Evolutionary conservation across 2,329 filamentous ascomycete species (phyloP).

Genomic region (Aspergillus chevalieri): DNA sequence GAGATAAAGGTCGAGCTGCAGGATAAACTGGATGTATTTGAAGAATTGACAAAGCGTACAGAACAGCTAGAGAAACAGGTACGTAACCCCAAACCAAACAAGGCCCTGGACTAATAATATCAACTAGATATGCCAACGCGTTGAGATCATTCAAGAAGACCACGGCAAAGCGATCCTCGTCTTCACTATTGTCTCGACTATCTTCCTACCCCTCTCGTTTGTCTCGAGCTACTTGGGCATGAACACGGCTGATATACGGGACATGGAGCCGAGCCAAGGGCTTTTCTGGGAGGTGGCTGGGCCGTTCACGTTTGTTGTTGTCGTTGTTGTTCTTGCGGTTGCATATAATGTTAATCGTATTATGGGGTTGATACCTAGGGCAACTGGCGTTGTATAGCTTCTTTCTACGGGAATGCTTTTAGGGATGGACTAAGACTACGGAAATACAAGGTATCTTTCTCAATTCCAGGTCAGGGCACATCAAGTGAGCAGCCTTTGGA

Average conservation of each 20-base stretch:
- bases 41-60: not conserved
- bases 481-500: no score
- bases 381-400: no score
- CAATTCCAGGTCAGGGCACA: no score
- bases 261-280: constrained; percentile 11
- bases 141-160: constrained; percentile 17
- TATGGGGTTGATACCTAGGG: not conserved
- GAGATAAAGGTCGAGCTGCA: not conserved
- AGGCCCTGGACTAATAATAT: not conserved
- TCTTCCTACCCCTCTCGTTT: constrained; percentile 28
- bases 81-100: not conserved
- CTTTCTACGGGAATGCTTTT: no score
- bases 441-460: no score
- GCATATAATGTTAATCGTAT: not conserved
- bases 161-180: constrained; percentile 23
- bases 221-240: constrained; percentile 28
- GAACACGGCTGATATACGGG: constrained; percentile 22
- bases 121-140: constrained; percentile 2
- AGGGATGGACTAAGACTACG: no score
- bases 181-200: constrained; percentile 26
- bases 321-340: not conserved
- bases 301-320: constrained; percentile 6
- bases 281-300: constrained; percentile 18
- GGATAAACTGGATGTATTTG: not conserved
- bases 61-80: constrained; percentile 3